Conservation (phyloP, 805 yeast species). For the Candida lessepsii region DNA sequence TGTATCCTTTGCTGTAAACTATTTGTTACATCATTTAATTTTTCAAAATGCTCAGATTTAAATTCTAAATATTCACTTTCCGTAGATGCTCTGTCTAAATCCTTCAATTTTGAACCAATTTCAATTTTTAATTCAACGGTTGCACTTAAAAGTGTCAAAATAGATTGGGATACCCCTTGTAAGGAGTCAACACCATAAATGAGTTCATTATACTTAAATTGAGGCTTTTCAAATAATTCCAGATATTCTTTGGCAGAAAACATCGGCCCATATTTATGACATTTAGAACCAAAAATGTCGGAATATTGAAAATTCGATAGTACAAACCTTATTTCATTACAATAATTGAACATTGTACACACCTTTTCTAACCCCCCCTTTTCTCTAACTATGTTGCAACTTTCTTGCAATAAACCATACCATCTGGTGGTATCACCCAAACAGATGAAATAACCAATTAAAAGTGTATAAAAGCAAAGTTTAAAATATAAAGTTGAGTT, state of each 20-base stretch:
- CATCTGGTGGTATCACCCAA: constrained; percentile 21
- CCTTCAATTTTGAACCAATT: constrained; percentile 1
- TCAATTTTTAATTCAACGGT: constrained; percentile 11
- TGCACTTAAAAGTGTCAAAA: constrained; percentile 20
- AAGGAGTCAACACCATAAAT: constrained; percentile 26
- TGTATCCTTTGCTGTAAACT: constrained; percentile 6
- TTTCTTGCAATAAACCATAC: constrained; percentile 10
- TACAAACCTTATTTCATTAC: constrained; percentile 22
- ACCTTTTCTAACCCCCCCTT: constrained; percentile 19
- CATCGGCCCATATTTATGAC: constrained; percentile 18
- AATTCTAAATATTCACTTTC: neutral
- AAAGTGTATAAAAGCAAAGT: constrained; percentile 8
- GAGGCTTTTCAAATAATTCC: constrained; percentile 11
- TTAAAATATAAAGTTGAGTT: constrained; percentile 8
- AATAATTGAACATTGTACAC: constrained; percentile 14
- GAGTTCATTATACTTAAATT: constrained; percentile 13
- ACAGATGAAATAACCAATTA: constrained; percentile 16
- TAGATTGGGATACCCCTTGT: constrained; percentile 23
- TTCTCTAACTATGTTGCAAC: constrained; percentile 4
- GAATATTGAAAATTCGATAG: constrained; percentile 22
- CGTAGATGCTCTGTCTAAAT: neutral
- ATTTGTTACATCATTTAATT: neutral
- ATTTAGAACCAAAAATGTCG: constrained; percentile 19
- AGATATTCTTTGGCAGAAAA: constrained; percentile 16
- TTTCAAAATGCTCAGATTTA: neutral